Evolutionary conservation across 208 protist genomes (phyloP).

Genomic region (Trichomonas vaginalis): DNA sequence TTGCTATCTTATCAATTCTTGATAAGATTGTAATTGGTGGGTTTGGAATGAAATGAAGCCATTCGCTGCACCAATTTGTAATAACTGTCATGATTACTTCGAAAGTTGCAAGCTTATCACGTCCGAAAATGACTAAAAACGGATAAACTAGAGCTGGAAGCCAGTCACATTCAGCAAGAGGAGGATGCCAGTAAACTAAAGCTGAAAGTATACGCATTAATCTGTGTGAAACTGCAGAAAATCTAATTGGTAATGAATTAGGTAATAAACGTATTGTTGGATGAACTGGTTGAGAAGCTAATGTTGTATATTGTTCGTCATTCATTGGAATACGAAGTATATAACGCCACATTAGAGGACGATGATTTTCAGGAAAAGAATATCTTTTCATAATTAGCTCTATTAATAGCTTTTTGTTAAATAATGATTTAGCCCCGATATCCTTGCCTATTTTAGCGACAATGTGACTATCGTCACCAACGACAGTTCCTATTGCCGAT

Average conservation of each 20-base stretch:
- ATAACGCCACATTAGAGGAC: slow-evolving; percentile 21
- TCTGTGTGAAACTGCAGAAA: slow-evolving; percentile 9
- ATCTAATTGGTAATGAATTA: slow-evolving; percentile 18
- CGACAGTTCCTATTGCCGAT: not conserved
- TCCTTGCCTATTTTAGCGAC: not conserved
- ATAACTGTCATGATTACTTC: slow-evolving; percentile 20
- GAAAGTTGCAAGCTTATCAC: slow-evolving; percentile 17
- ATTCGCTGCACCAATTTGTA: slow-evolving; percentile 23
- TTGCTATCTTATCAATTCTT: not conserved
- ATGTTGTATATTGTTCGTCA: slow-evolving; percentile 9
- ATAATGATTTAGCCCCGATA: not conserved
- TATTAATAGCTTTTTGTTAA: not conserved
- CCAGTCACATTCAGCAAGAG: slow-evolving; percentile 24
- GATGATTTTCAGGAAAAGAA: slow-evolving; percentile 15
- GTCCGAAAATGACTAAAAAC: slow-evolving; percentile 14
- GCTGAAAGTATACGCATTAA: slow-evolving; percentile 1
- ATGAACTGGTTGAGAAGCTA: slow-evolving; percentile 3
- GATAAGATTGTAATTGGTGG: slow-evolving; percentile 19
- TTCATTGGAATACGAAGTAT: slow-evolving; percentile 26
- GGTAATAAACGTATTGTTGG: slow-evolving; percentile 11
- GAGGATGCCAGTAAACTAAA: slow-evolving; percentile 23
- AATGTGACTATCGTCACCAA: not conserved
- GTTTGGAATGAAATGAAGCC: slow-evolving; percentile 28
- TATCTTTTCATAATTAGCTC: not conserved
- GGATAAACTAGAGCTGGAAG: slow-evolving; percentile 24